Percentiles rank a stretch among this genome's conserved stretches.
Conservation (phyloP, 2,329 filamentous ascomycete genomes). For the Fusarium nelsonii region DNA sequence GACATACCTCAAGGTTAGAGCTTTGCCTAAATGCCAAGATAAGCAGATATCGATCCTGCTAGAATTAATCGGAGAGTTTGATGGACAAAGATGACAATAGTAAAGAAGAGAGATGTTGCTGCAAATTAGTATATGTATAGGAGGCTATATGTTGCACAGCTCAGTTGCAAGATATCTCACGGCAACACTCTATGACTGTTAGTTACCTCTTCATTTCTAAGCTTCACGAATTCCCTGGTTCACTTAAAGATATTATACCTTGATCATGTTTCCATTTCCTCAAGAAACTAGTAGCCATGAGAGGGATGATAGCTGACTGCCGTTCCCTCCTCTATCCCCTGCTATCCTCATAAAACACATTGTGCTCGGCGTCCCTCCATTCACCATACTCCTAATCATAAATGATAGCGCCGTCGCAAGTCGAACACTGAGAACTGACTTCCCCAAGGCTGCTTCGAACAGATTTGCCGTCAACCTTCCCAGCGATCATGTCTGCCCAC, state of each 20-base stretch:
- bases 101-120: not conserved
- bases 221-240: not conserved
- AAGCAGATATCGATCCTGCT: not conserved
- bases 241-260: not conserved
- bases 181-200: not conserved
- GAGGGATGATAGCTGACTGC: not conserved
- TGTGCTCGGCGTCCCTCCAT: not conserved
- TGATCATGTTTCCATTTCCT: not conserved
- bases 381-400: constrained; percentile 2
- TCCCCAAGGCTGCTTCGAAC: not conserved
- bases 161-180: not conserved
- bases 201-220: not conserved
- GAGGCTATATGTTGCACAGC: not conserved
- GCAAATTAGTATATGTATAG: not conserved
- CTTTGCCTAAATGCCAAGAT: not conserved
- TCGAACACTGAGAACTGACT: not conserved
- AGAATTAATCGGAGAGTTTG: not conserved
- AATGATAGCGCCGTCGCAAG: not conserved
- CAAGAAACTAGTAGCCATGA: not conserved
- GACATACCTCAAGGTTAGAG: not conserved
- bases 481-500: not conserved
- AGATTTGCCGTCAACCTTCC: not conserved
- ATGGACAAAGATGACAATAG: not conserved
- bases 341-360: not conserved
- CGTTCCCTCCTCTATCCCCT: not conserved